Base-by-base conservation (phyloP, 805 yeast species). In the Kazachstania psychrophila region DNA sequence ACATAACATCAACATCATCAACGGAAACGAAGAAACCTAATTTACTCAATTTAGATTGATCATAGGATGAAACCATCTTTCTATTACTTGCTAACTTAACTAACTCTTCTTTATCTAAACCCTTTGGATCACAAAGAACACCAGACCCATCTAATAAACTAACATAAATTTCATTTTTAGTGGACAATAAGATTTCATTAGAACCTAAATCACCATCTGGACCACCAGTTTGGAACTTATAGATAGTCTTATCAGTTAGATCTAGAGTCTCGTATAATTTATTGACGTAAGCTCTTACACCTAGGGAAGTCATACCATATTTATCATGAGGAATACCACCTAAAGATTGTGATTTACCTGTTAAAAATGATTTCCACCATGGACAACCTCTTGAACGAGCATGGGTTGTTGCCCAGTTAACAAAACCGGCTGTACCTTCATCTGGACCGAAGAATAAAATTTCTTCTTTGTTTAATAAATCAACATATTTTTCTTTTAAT, bases 271-370 rank as follows among this genome's bases (percentile, higher is more conserved):
- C 81, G 61, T 89, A 89, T 42, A 88, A 77, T 52, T 84, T 83
- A 57, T 83, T 79, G 40, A 89, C 94, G 58, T 77, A 89, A 33
- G 95, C 85, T 52, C 97, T 75, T 33, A 92, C 96, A 35, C 95
- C 85, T 46, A 89, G 67, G 6, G 96, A 79, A 6, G 98, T 89
- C 98, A 89, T 89, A 59, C 98, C 98, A 60, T 87, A 89, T 54
- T 75, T 89, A 60, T 89, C 98, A 62, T 89, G 98, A 35, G 98
- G 98, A 56, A 89, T 92, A 60, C 98, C 98, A 54, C 98, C 98
- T 40, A 89, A 64, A 29, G 72, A 64, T 39, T 95, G 95, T 29
- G 87, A 75, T 66, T 92, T 92, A 49, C 98, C 98, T 23, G 98
- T 89, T 63, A 92, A 80, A 69, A 89, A 89, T 1, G 97, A 89